Evolutionary conservation across 2,329 filamentous ascomycete genomes (phyloP).

Genomic region (Salinomyces thailandicus): DNA sequence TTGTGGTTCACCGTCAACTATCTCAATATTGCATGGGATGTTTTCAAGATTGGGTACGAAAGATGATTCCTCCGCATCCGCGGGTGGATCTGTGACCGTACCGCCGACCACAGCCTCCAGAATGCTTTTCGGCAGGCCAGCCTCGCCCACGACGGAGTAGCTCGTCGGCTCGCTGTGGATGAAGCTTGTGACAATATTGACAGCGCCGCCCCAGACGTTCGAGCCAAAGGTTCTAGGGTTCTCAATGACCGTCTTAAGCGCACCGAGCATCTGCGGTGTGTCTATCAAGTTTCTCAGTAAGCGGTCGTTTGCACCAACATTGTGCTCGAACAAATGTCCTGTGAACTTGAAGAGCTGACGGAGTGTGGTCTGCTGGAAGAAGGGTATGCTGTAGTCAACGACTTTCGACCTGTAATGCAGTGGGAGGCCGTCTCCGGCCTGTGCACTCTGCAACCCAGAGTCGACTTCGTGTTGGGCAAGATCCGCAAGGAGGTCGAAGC

Average conservation of each 20-base stretch:
- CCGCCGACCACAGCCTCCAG: slow-evolving; percentile 61
- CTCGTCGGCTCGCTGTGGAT: slow-evolving; percentile 98
- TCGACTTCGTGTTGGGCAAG: slow-evolving; percentile 71
- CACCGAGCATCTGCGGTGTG: slow-evolving; percentile 70
- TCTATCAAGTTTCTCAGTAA: slow-evolving; percentile 88
- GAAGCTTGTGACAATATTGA: slow-evolving; percentile 86
- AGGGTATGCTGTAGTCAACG: slow-evolving; percentile 89
- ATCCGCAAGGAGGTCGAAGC: slow-evolving; percentile 82
- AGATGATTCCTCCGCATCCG: slow-evolving; percentile 13
- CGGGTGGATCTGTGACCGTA: slow-evolving; percentile 18
- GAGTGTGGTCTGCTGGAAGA: slow-evolving; percentile 83
- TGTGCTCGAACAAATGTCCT: slow-evolving; percentile 83
- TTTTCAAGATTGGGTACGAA: slow-evolving; percentile 11
- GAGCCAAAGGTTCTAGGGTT: slow-evolving; percentile 75
- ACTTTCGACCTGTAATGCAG: slow-evolving; percentile 63
- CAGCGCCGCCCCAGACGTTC: slow-evolving; percentile 89
- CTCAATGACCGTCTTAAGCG: slow-evolving; percentile 70
- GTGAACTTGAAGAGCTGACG: slow-evolving; percentile 94
- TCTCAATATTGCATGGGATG: slow-evolving; percentile 13
- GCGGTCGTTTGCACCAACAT: slow-evolving; percentile 75
- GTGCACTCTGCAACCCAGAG: slow-evolving; percentile 55
- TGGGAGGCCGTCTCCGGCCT: slow-evolving; percentile 60
- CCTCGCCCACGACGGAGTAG: slow-evolving; percentile 90
- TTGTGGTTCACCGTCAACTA: slow-evolving; percentile 17
- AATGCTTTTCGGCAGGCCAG: slow-evolving; percentile 76